Percentiles rank a stretch among this genome's conserved stretches.
Evolutionary conservation across 148 eudicot genomes (phyloP).

Genomic region (Beta vulgaris): DNA sequence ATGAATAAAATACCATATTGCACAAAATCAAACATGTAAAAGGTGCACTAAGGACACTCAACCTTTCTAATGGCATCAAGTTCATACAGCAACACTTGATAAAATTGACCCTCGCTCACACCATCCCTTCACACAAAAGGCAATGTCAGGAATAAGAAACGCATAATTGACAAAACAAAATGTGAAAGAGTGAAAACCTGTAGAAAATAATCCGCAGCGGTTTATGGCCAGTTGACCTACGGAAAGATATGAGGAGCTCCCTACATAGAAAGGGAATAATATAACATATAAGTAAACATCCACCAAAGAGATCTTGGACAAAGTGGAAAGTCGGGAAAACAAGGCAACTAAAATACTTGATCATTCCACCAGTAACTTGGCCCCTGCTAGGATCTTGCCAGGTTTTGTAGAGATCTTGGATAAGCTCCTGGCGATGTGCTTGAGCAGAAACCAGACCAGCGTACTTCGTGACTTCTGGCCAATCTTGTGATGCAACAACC

Average conservation of each 20-base stretch:
- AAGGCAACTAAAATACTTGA: slow-evolving; percentile 40
- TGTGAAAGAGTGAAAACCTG: slow-evolving; percentile 43
- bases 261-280: slow-evolving; percentile 31
- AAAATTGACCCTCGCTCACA: slow-evolving; percentile 85
- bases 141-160: neutral
- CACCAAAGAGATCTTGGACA: neutral
- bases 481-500: slow-evolving; percentile 87
- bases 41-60: neutral
- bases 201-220: slow-evolving; percentile 83
- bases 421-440: slow-evolving; percentile 74
- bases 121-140: slow-evolving; percentile 53
- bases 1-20: neutral
- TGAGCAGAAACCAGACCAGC: slow-evolving; percentile 80
- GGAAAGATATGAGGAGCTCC: slow-evolving; percentile 82
- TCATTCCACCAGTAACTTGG: slow-evolving; percentile 64
- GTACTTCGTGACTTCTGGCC: slow-evolving; percentile 83
- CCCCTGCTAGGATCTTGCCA: slow-evolving; percentile 70
- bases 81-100: slow-evolving; percentile 71
- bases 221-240: slow-evolving; percentile 61
- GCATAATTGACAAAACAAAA: neutral
- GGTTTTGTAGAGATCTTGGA: slow-evolving; percentile 62
- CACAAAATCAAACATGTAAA: neutral
- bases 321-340: neutral
- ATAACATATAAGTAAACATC: neutral
- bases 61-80: slow-evolving; percentile 84